A percentile compares a stretch with the other conserved stretches of the same genome.
These are phyloP conservation scores for Cucurbita moschata DNA, from an alignment of 306 rosid genomes.

Conservation along the genomic window DNA sequence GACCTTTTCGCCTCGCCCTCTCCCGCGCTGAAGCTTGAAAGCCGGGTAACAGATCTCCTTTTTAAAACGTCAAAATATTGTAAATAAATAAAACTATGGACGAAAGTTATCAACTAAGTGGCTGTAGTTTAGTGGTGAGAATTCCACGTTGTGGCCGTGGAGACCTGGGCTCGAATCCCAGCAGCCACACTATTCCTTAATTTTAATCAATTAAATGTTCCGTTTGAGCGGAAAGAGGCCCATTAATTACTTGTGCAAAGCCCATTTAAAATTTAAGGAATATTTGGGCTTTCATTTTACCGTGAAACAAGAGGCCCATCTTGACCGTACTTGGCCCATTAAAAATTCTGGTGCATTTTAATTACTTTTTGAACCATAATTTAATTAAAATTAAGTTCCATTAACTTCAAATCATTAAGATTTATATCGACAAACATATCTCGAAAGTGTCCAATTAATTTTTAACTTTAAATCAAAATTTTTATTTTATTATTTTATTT, in stretches of 20 bases:
- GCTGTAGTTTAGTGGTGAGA: neutral
- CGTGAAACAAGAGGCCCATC: neutral
- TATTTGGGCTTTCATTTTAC: neutral
- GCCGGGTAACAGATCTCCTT: neutral
- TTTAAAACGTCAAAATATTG: no score
- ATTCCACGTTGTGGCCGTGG: neutral
- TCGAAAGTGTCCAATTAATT: neutral
- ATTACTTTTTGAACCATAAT: neutral
- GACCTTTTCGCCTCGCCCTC: neutral
- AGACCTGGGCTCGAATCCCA: slow-evolving; percentile 6
- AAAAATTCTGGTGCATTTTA: no score
- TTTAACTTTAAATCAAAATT: neutral
- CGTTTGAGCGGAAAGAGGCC: neutral
- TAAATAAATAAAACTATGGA: no score
- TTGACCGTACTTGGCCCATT: no score
- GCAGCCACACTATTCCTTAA: neutral
- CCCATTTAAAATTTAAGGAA: neutral
- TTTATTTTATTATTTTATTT: neutral
- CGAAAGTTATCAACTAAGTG: neutral
- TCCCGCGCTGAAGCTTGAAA: slow-evolving; percentile 3
- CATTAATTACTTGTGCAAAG: neutral
- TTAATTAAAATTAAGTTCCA: neutral
- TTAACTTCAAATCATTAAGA: neutral
- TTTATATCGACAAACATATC: neutral
- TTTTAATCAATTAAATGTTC: neutral